Conservation (phyloP, 345 rosid species). For the Bruguiera sexangula region DNA sequence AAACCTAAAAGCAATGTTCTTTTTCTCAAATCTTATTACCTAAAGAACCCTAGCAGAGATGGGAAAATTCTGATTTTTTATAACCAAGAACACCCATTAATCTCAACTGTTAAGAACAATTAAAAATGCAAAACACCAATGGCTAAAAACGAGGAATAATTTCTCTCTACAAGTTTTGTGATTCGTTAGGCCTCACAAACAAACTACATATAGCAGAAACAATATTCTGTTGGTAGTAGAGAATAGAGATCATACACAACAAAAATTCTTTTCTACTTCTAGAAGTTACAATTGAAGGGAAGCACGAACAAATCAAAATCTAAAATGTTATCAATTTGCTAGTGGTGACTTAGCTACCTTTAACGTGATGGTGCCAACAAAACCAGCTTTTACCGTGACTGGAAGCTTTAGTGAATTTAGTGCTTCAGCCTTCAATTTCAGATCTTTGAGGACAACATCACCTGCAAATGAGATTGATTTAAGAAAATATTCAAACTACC, state of each 20-base stretch:
- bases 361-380: slow-evolving; percentile 84
- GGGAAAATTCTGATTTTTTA: too few species aligned
- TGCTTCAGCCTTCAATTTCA: slow-evolving; percentile 92
- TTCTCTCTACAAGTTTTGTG: too few species aligned
- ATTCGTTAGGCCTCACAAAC: too few species aligned
- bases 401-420: slow-evolving; percentile 90
- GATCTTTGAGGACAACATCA: slow-evolving; percentile 94
- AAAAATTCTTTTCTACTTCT: not conserved
- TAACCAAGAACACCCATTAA: too few species aligned
- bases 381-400: slow-evolving; percentile 94
- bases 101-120: too few species aligned
- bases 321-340: not conserved
- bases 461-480: slow-evolving; percentile 44
- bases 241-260: not conserved
- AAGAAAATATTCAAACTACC: slow-evolving; percentile 4
- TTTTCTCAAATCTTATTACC: too few species aligned
- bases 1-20: not conserved
- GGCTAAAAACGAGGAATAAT: too few species aligned
- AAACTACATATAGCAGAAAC: not conserved
- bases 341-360: slow-evolving; percentile 49
- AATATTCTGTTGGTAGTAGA: not conserved
- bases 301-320: not conserved
- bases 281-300: not conserved
- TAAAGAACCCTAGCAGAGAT: too few species aligned
- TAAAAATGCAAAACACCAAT: too few species aligned